Evolutionary conservation across 116 monocot species (phyloP).

Genomic region (Phalaenopsis hybrid): DNA sequence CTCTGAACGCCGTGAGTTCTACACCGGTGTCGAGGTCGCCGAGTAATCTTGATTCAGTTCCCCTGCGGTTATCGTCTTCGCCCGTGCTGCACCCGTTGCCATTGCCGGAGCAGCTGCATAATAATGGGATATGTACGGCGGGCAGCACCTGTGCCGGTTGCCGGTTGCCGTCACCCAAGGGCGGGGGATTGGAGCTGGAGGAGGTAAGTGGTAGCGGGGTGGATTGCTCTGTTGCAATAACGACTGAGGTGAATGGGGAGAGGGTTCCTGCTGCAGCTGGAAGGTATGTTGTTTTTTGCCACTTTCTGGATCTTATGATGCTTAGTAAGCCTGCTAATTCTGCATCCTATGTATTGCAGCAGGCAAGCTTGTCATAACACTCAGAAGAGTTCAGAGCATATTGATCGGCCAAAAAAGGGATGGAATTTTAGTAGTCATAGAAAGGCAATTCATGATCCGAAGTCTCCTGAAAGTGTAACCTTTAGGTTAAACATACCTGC

Average conservation of each 20-base stretch:
- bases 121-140: constrained; percentile 9
- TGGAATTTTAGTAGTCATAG: constrained; percentile 20
- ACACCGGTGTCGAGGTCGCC: constrained; percentile 36
- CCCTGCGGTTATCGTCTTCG: constrained; percentile 22
- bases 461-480: constrained; percentile 25
- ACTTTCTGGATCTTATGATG: background rate
- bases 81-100: constrained; percentile 41
- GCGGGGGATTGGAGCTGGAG: constrained; percentile 6
- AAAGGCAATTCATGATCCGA: constrained; percentile 29
- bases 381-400: constrained; percentile 28
- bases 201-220: background rate
- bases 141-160: background rate
- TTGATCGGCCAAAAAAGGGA: constrained; percentile 14
- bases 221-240: background rate
- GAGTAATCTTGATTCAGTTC: constrained; percentile 19
- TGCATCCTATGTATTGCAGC: constrained; percentile 14
- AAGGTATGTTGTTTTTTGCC: constrained; percentile 14
- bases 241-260: constrained; percentile 14
- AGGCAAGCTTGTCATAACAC: constrained; percentile 20
- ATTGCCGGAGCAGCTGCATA: constrained; percentile 14
- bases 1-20: background rate
- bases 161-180: background rate
- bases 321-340: background rate
- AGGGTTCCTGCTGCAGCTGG: constrained; percentile 12
- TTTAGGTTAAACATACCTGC: constrained; percentile 53